Conservation (phyloP, 495 filamentous ascomycete genomes). For the Neurospora sp. region DNA sequence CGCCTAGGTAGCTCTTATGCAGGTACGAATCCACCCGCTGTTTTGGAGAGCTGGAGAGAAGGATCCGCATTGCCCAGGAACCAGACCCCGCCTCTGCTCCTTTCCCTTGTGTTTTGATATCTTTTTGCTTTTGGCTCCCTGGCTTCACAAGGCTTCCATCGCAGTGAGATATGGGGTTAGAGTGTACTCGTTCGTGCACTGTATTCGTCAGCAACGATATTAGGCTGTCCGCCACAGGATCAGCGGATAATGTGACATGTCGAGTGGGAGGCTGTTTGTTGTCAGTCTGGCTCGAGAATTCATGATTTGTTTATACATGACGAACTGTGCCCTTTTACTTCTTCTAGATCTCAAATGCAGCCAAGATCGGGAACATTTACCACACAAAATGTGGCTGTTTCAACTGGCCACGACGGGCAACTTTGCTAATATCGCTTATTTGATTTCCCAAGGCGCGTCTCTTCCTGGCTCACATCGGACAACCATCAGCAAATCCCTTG, state of each 20-base stretch:
- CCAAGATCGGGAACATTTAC: background rate
- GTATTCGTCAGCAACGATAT: background rate
- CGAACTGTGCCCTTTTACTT: background rate
- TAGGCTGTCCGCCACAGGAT: background rate
- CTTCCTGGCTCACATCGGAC: background rate
- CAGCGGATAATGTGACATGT: background rate
- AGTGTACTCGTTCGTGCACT: background rate
- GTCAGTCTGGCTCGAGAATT: background rate
- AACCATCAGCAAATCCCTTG: background rate
- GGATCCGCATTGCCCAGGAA: background rate
- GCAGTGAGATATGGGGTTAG: background rate
- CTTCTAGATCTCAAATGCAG: background rate
- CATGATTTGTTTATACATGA: background rate
- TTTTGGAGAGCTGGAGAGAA: constrained; percentile 1
- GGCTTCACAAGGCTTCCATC: background rate
- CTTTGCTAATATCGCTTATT: constrained; percentile 30
- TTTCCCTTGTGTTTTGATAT: background rate
- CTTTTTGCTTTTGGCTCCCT: background rate
- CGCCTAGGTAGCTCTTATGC: background rate
- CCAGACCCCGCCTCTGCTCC: background rate
- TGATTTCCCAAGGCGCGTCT: constrained; percentile 19
- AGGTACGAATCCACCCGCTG: constrained; percentile 4
- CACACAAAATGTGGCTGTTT: constrained; percentile 3
- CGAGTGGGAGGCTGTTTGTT: background rate
- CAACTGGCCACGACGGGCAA: constrained; percentile 2